Evolutionary conservation across 106 monocot species (phyloP), one percentile per base, ranked within the genome.

Genomic region (Iris macrosiphon): DNA sequence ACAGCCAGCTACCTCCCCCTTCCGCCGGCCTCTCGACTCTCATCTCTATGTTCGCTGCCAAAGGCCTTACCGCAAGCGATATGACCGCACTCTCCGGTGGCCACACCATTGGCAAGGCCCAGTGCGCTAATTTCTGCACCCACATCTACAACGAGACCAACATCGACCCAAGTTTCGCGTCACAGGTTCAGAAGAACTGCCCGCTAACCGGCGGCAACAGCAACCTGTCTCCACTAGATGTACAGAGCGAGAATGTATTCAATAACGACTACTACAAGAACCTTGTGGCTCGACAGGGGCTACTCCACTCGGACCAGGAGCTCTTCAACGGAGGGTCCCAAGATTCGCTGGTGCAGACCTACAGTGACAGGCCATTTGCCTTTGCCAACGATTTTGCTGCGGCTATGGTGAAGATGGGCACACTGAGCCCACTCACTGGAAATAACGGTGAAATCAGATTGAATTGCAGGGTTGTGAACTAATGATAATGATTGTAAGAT

Each of bases 71-170:
- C n/a, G n/a, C n/a, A n/a, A n/a, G n/a, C n/a, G n/a, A n/a, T n/a
- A n/a, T n/a, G n/a, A n/a, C n/a, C n/a, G n/a, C n/a, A n/a, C 63
- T 64, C 63, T 52, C 63, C 16, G 63, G 51, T 11, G 40, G 52
- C 16, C 63, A 64, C 63, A 64, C 63, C n/a, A 52, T 64, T 25
- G 63, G 63, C 27, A 50, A 38, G n/a, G 63, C 63, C 7, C 63
- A 11, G 0, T 64, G 63, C 51, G 18, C 14, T 28, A 40, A 9
- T 10, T 64, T 64, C 51, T 52, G 63, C 51, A n/a, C n/a, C n/a
- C n/a, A n/a, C n/a, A n/a, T n/a, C n/a, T n/a, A n/a, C n/a, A 61
- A 70, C 40, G 70, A 70, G 21, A 28, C 41, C 51, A 61, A 70
- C 43, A 54, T 70, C 33, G 31, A 53, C 41, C 23, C 70, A 4